Conservation (phyloP, 176 grass and related monocot species). For the Olyra latifolia region DNA sequence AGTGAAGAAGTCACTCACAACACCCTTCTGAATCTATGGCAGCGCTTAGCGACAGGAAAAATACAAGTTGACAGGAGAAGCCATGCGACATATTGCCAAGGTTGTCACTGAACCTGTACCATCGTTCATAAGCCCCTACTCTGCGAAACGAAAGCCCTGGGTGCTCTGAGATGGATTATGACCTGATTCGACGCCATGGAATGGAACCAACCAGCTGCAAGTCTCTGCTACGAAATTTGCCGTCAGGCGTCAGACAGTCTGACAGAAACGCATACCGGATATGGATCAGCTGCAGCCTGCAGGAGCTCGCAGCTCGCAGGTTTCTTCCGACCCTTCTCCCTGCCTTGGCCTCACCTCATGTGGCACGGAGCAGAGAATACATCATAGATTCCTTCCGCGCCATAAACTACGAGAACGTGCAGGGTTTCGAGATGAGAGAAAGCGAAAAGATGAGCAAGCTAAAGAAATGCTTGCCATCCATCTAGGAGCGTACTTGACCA, state of each 20-base stretch:
- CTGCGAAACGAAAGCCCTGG: background rate
- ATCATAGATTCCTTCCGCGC: slow-evolving; percentile 23
- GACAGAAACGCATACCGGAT: background rate
- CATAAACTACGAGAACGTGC: slow-evolving; percentile 23
- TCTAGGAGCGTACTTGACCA: background rate
- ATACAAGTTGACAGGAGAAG: background rate
- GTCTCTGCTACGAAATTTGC: background rate
- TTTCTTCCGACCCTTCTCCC: background rate
- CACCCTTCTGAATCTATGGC: background rate
- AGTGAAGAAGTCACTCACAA: background rate
- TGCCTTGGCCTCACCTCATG: slow-evolving; percentile 27
- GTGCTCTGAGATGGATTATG: background rate
- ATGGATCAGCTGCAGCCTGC: background rate
- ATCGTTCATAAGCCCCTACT: too few relatives aligned
- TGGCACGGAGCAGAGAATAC: background rate
- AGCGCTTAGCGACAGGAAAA: background rate
- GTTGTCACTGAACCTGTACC: background rate
- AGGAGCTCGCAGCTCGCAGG: background rate
- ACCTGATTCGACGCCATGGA: background rate
- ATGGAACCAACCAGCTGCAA: background rate
- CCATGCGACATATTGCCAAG: background rate
- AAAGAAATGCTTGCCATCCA: background rate
- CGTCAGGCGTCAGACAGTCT: background rate
- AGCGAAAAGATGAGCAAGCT: slow-evolving; percentile 26
- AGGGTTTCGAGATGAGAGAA: slow-evolving; percentile 50